Conservation (phyloP, 208 protist species). For the Chromosphaera perkinsii region DNA sequence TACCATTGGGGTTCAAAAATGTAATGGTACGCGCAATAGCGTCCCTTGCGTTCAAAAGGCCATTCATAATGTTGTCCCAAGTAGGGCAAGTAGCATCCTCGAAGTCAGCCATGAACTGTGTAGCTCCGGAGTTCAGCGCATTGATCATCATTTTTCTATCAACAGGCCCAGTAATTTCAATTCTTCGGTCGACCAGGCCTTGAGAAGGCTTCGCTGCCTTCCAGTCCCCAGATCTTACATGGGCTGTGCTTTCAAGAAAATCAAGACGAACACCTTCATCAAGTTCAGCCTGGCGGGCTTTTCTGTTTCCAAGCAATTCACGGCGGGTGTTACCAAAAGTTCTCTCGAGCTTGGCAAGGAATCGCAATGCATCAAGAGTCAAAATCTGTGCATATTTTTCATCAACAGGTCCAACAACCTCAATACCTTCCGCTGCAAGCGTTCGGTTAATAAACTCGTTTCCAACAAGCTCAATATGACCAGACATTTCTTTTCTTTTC, state of each 20-base stretch:
- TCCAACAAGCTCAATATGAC: no score
- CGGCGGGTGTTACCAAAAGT: not conserved
- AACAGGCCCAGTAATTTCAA: slow-evolving; percentile 60
- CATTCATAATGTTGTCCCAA: slow-evolving; percentile 50
- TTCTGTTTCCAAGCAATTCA: not conserved
- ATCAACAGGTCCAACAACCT: slow-evolving; percentile 7
- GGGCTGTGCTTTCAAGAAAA: not conserved
- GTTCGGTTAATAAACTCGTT: slow-evolving; percentile 16
- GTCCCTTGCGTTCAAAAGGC: slow-evolving; percentile 58
- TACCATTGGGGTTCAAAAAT: slow-evolving; percentile 34
- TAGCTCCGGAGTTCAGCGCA: slow-evolving; percentile 60
- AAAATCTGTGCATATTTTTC: slow-evolving; percentile 8
- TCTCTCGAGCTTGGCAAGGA: slow-evolving; percentile 12
- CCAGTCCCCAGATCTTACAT: slow-evolving; percentile 40
- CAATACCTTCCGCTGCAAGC: slow-evolving; percentile 5
- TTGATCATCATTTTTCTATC: slow-evolving; percentile 67
- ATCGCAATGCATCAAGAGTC: slow-evolving; percentile 2
- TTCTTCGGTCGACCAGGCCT: slow-evolving; percentile 53
- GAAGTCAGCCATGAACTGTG: slow-evolving; percentile 62
- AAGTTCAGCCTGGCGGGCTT: slow-evolving; percentile 5
- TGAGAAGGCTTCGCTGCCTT: slow-evolving; percentile 34
- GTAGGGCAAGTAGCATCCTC: slow-evolving; percentile 50
- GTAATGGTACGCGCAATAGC: slow-evolving; percentile 48
- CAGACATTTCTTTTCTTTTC: not conserved
- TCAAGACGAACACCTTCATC: slow-evolving; percentile 6